These are phyloP conservation scores for Coleophoma eucalyptorum DNA, from an alignment of 2,329 filamentous ascomycete species.

Conservation along the genomic window DNA sequence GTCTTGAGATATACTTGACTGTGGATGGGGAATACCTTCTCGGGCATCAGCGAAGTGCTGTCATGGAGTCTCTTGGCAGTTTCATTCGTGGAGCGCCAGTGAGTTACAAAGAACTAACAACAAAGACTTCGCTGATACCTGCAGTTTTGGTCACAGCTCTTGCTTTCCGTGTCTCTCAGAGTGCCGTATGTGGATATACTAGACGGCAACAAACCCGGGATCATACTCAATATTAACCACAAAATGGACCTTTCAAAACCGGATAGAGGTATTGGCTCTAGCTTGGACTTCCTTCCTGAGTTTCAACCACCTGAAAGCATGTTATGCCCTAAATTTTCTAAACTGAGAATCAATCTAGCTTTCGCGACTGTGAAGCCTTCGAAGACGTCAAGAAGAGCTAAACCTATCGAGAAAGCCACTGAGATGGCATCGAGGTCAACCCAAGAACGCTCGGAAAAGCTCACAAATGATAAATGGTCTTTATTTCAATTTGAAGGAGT, in stretches of 20 bases:
- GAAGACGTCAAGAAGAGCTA: no score
- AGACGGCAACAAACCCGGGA: background rate
- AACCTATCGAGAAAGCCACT: background rate
- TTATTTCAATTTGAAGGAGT: slow-evolving; percentile 1
- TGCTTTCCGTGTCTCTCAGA: slow-evolving; percentile 15
- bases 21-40: slow-evolving; percentile 13
- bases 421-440: background rate
- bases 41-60: background rate
- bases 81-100: slow-evolving; percentile 17
- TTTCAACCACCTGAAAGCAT: background rate
- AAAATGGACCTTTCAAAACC: background rate
- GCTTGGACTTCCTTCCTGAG: background rate
- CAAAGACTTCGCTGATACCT: slow-evolving; percentile 4
- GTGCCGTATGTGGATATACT: background rate
- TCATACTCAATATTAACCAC: slow-evolving; percentile 17
- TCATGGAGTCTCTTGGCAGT: slow-evolving; percentile 12
- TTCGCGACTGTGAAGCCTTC: no score
- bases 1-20: slow-evolving; percentile 13
- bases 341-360: no score
- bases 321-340: background rate
- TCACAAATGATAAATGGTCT: background rate
- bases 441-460: background rate
- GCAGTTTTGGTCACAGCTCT: slow-evolving; percentile 22
- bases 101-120: background rate
- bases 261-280: background rate